These are phyloP conservation scores for Globisporangium splendens DNA, from an alignment of 352 stramenopile genomes.

Conservation along the genomic window DNA sequence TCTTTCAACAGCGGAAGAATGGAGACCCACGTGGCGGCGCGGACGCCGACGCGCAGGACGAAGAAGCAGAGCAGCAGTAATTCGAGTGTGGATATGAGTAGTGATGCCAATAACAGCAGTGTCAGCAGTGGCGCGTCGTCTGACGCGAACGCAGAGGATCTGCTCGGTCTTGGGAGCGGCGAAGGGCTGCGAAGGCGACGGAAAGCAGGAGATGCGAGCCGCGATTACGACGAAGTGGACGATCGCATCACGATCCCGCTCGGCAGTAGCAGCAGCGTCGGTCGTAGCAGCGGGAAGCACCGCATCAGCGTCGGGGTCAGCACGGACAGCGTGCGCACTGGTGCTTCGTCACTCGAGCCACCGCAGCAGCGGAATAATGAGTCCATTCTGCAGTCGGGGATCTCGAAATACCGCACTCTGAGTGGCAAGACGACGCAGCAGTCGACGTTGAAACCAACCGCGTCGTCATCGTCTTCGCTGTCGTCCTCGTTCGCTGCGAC, in stretches of 20 bases:
- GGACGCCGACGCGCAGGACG: neutral
- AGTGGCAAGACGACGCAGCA: constrained; percentile 5
- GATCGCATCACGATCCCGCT: constrained; percentile 72
- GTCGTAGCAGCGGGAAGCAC: constrained; percentile 21
- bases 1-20: too few relatives aligned
- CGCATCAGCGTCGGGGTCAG: constrained; percentile 7
- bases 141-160: neutral
- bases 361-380: constrained; percentile 14
- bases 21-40: neutral
- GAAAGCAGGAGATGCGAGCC: neutral
- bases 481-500: neutral
- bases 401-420: constrained; percentile 67
- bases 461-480: neutral
- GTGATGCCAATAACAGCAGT: neutral
- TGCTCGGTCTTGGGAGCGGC: neutral
- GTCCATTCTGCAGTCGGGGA: constrained; percentile 45
- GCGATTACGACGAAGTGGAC: constrained; percentile 53
- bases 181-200: constrained; percentile 16
- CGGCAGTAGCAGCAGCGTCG: constrained; percentile 27
- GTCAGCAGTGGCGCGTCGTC: neutral
- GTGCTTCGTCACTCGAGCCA: neutral
- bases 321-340: neutral
- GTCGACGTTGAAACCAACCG: neutral
- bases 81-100: neutral
- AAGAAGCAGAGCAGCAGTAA: constrained; percentile 7